Evolutionary conservation across 805 yeast genomes (phyloP), one percentile per base, ranked within the genome.

Genomic region (Teunomyces aglyptinius): DNA sequence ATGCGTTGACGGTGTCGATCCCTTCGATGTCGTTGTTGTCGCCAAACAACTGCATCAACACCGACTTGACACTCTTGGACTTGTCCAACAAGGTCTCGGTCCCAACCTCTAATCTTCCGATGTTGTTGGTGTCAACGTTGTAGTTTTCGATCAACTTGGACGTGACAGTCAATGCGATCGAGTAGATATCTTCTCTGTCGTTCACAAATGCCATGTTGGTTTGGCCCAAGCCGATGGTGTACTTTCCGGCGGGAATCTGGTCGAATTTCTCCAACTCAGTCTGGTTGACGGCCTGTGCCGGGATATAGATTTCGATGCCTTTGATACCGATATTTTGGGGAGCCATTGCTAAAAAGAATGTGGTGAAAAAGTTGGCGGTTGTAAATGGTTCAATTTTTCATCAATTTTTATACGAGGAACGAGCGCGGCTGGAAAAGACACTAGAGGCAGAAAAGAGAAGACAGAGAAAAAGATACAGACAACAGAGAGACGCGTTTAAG

Each of bases 221-320:
- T 76, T 94, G 99, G 54, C 99, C 99, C 50, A 94, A 79, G 43
- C 99, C 99, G 68, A 94, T 92, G 64, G 99, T 94, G 79, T 90
- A 94, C 70, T 94, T 94, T 50, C 99, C 99, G 46, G 86, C 75
- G 18, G 98, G 81, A 51, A 92, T 91, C 47, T 86, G 88, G 65
- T 91, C 96, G 59, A 73, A 82, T 54, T 77, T 72, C 70, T 94
- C 99, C 56, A 94, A 75, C 46, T 89, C 98, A 41, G 83, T 73
- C 75, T 94, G 98, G 76, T 80, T 85, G 51, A 94, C 97, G 58
- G 79, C 80, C 68, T 82, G 86, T 34, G 82, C 75, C 39, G 99
- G 98, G 63, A 90, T 76, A 73, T 94, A 94, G 50, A 90, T 76
- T 72, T 94, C 97, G 57, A 94, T 81, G 68, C 95, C 99, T 68